Evolutionary conservation across 2,329 filamentous ascomycete genomes (phyloP).

Genomic region (Atkinsonella hypoxylon): DNA sequence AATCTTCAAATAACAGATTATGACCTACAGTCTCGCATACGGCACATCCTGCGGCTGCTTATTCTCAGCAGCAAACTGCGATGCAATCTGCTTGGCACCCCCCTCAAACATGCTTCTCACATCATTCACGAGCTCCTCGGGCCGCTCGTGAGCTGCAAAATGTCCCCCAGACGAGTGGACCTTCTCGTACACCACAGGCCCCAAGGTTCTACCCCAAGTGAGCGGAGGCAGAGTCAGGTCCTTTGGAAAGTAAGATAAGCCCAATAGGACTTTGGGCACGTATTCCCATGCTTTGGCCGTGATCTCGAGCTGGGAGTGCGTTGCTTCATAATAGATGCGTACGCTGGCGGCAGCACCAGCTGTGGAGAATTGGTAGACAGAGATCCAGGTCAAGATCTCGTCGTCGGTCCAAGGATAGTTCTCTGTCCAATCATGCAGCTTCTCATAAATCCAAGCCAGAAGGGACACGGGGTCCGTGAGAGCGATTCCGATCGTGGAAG

Average conservation of each 20-base stretch:
- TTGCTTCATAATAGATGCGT: conserved; percentile 61
- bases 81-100: conserved; percentile 2
- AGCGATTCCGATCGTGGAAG: conserved; percentile 59
- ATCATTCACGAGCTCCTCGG: conserved; percentile 39
- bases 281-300: conserved; percentile 13
- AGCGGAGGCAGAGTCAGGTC: conserved; percentile 43
- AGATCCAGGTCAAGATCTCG: conserved; percentile 64
- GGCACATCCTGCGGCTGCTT: background rate
- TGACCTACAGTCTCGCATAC: too few relatives aligned
- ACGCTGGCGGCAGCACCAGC: conserved; percentile 57
- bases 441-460: conserved; percentile 72
- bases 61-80: background rate
- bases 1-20: too few relatives aligned
- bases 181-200: conserved; percentile 45
- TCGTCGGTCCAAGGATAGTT: conserved; percentile 62
- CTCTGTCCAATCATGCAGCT: conserved; percentile 67
- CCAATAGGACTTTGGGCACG: conserved; percentile 26
- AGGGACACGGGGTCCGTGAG: conserved; percentile 59
- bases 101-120: conserved; percentile 43
- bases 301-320: conserved; percentile 24
- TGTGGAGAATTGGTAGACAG: conserved; percentile 57
- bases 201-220: conserved; percentile 46
- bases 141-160: conserved; percentile 49
- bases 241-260: conserved; percentile 43
- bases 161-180: conserved; percentile 42